Base-by-base conservation (phyloP, 805 yeast species). In the Pichia paraexigua region DNA sequence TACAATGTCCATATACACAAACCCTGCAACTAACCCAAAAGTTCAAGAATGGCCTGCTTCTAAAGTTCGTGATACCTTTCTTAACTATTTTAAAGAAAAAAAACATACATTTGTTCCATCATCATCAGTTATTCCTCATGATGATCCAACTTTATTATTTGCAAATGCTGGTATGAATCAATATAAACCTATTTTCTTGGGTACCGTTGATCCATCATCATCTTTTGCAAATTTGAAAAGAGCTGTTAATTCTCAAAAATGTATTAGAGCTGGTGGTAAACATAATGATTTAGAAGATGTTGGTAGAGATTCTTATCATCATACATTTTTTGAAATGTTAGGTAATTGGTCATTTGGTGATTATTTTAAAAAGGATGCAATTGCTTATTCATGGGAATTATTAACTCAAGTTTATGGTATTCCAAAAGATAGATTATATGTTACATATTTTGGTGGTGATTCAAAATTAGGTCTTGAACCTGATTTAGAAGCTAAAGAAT, bases 281-380 rank as follows among this genome's bases (percentile, higher is more conserved):
- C 99, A 94, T 71, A 86, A 86, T 61, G 99, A 94, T 73, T 80
- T 94, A 66, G 99, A 94, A 68, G 99, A 94, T 70, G 99, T 94
- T 46, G 99, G 99, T 57, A 83, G 86, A 64, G 99, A 94, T 71
- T 88, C 96, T 49, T 94, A 94, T 67, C 99, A 94, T 69, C 99
- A 94, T 70, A 94, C 99, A 18, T 95, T 95, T 66, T 94, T 94
- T 62, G 99, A 94, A 74, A 94, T 94, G 99, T 79, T 94, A 71
- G 99, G 99, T 64, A 94, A 94, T 77, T 94, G 99, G 99, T 94
- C 99, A 8, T 94, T 94, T 70, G 99, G 99, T 63, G 99, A 94
- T 71, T 94, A 94, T 69, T 94, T 94, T 82, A 94, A 94, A 70
- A 80, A 85, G 62, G 99, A 90, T 65, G 98, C 98, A 49, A 85